Evolutionary conservation across 2,329 filamentous ascomycete genomes (phyloP).

Genomic region (Cryphonectria nitschkei): DNA sequence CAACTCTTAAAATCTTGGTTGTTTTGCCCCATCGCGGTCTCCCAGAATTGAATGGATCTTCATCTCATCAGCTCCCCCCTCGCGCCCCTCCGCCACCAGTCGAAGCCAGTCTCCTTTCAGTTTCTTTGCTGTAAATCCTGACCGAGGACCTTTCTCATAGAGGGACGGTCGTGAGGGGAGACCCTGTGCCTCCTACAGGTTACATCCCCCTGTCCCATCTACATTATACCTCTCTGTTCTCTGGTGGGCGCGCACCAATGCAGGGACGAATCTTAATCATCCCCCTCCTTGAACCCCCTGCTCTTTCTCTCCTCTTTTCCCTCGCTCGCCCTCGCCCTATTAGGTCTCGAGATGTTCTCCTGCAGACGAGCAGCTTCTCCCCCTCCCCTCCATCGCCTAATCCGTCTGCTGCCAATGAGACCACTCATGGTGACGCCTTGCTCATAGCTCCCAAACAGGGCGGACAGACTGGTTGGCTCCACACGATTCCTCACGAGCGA

Average conservation of each 20-base stretch:
- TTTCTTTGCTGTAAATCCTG: neutral
- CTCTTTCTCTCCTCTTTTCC: neutral
- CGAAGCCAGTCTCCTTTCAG: neutral
- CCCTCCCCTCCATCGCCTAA: neutral
- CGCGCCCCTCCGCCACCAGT: neutral
- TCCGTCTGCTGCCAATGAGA: neutral
- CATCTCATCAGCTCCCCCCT: neutral
- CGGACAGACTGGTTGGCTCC: neutral
- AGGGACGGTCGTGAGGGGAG: neutral
- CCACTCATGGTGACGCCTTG: neutral
- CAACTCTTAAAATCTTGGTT: neutral
- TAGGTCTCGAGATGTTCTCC: neutral
- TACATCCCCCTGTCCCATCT: neutral
- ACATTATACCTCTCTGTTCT: neutral
- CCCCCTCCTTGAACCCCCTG: neutral
- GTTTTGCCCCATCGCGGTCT: neutral
- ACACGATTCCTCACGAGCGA: neutral
- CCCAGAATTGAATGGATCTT: conserved; percentile 1
- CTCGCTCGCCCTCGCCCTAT: neutral
- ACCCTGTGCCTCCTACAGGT: neutral
- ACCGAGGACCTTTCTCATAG: neutral
- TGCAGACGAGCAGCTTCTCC: neutral
- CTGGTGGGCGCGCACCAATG: neutral
- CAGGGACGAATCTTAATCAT: conserved; percentile 3
- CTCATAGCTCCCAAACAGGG: neutral